Evolutionary conservation across 768 basidiomycete genomes (phyloP), one percentile per base, ranked within the genome.

Genomic region (Kwoniella botswanensis): DNA sequence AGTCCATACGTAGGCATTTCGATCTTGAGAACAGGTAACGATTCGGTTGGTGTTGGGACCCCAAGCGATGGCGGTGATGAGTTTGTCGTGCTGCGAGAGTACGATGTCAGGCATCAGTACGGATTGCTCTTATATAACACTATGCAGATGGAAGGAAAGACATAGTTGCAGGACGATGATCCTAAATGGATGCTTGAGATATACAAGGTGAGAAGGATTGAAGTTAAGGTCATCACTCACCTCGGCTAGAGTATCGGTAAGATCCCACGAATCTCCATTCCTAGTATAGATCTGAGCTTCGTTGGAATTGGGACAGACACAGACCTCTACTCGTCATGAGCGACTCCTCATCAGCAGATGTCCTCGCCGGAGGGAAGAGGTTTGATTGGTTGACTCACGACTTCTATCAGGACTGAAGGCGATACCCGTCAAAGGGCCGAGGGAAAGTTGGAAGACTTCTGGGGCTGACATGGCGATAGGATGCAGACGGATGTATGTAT

Each of bases 1-100:
- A 65, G 93, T 91, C 97, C 97, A 99, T 42, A 99, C 97, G 80
- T 99, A 99, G 46, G 97, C 96, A 82, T 99, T 99, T 65, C 97
- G 87, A 82, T 99, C 97, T 83, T 99, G 96, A n/a, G 95, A 96
- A 76, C 94, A 93, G 13, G 97, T 98, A 26, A 99, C 96, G 85
- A 99, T 96, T 56, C 93, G 91, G 85, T 98, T 98, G 58, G 97
- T 94, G 75, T 89, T 88, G 18, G 95, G 94, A 13, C 95, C 97
- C 97, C 97, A 99, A 83, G 98, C 95, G 83, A 99, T 97, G 67
- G 94, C 94, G 2, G 96, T 98, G 85, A 99, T 92, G 69, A 90
- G 85, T 85, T 98, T 98, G 86, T 99, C 97, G 85, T 99, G 97
- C 94, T 98, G 81, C 41, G 46, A 29, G 10, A 52, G 55, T 21